Evolutionary conservation across 2,329 filamentous ascomycete genomes (phyloP), one percentile per base, ranked within the genome.

Genomic region (Ilyonectria robusta): DNA sequence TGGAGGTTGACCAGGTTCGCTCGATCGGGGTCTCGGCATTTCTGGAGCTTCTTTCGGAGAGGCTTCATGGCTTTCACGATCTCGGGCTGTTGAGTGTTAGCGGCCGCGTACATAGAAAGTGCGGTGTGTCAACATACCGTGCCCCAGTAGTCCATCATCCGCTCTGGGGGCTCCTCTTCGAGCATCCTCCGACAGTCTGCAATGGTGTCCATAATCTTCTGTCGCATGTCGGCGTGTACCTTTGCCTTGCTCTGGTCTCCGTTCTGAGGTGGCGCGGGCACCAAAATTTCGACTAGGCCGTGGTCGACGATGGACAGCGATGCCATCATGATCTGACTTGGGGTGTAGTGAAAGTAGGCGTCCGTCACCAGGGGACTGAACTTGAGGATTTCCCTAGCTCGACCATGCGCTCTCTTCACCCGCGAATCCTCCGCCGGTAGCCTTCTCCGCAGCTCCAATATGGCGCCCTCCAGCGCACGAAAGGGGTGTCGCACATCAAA

Each of bases 281-380:
- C 75, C 50, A 89, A 70, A 4, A 80, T 78, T 66, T 88, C 85
- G 3, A 86, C 77, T 35, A 96, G 82, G 0, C 86, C 88, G 46
- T 85, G 82, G 77, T 98, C 95, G 0, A 91, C 93, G 58, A 97
- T 87, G 15, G 92, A 85, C 31, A 98, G 82, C 0, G 95, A 91
- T 0, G 94, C 92, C 66, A 98, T 87, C 91, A 95, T 95, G 78
- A 98, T 97, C 80, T 99, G 96, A 26, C 93, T 93, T 0, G 96
- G 96, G 0, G 95, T 95, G 82, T 93, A 98, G 80, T 97, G 92
- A 82, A 98, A 98, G 83, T 98, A 98, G n/a, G 90, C 94, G 76
- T 99, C 96, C 29, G 95, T 97, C 68, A 98, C 87, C 57, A 97
- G 84, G 0, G 94, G 93, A 64, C 93, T 93, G 61, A 91, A 92